These are phyloP conservation scores for Penicillium cataractarum DNA, from an alignment of 495 filamentous ascomycete species.

Conservation along the genomic window DNA sequence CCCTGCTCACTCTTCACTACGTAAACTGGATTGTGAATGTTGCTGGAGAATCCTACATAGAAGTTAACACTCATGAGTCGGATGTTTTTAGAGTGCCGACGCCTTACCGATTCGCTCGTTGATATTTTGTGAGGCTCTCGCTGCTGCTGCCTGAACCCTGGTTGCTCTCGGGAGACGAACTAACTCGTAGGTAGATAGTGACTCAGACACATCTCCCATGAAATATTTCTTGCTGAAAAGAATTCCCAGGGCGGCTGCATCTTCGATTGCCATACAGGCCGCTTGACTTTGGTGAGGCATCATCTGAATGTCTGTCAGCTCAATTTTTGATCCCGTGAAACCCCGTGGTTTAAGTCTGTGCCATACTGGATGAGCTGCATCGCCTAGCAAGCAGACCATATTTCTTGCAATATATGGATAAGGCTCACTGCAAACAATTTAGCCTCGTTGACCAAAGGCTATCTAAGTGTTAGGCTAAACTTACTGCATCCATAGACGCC, in stretches of 20 bases:
- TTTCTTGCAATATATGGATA: slow-evolving; percentile 42
- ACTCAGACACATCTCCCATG: slow-evolving; percentile 40
- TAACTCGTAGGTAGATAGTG: slow-evolving; percentile 47
- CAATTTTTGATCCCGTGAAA: background rate
- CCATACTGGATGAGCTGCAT: slow-evolving; percentile 39
- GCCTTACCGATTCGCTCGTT: slow-evolving; percentile 51
- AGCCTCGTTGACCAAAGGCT: background rate
- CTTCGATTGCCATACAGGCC: slow-evolving; percentile 54
- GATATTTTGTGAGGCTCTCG: slow-evolving; percentile 51
- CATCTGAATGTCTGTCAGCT: slow-evolving; percentile 29
- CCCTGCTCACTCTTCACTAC: slow-evolving; percentile 48
- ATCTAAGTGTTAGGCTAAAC: background rate
- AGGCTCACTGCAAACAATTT: slow-evolving; percentile 24
- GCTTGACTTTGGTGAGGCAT: slow-evolving; percentile 57
- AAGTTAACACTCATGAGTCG: background rate
- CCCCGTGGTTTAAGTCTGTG: background rate
- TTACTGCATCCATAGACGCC: slow-evolving; percentile 51
- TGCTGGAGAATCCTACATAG: slow-evolving; percentile 46
- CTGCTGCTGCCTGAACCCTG: slow-evolving; percentile 46
- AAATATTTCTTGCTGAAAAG: slow-evolving; percentile 49
- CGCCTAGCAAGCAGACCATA: slow-evolving; percentile 42
- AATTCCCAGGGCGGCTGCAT: slow-evolving; percentile 50
- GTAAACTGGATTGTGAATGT: slow-evolving; percentile 43
- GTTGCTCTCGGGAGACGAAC: slow-evolving; percentile 48
- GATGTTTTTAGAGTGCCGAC: background rate